Base-by-base conservation (phyloP, 148 eudicot species). In the Diospyros lotus region DNA sequence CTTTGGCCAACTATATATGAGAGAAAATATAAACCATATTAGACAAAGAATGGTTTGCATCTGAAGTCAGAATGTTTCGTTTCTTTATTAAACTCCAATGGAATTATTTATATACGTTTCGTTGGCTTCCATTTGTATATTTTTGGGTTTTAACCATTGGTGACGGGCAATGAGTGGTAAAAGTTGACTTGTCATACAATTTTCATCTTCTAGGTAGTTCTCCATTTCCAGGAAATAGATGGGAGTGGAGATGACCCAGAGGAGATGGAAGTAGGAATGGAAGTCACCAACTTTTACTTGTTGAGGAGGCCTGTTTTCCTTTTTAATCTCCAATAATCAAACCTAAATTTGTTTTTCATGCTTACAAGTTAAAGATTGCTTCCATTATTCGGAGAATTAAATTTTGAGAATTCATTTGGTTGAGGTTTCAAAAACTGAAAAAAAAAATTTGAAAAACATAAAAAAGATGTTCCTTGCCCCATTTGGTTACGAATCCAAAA, bases 241-340 rank as follows among this genome's bases (percentile, higher is more conserved):
- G 75, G 77, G 80, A 28, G 55, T 74, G 73, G 75, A 73, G 82
- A 17, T 51, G 83, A 80, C 80, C 63, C 50, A 45, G 71, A 67
- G 66, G 78, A 74, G 77, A 77, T 44, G 73, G 59, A 71, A 82
- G 86, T 77, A 80, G 77, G 71, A 9, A 67, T 42, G 75, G 71
- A 69, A 80, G 84, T 61, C 82, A 87, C 82, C 91, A 79, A 83
- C 82, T 78, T 80, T 66, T 50, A 70, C 58, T 52, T 67, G 38
- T 40, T 68, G 54, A n/a, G 8, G 5, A 28, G 5, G 6, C 43
- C 42, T 42, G 28, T 0, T 59, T 48, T 73, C 12, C 44, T 12
- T 42, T 53, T 74, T 6, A 2, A 72, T 61, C 7, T 48, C 40
- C 40, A 46, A 1, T 13, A 11, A 2, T 71, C 63, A 55, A 72